Evolutionary conservation across 2,329 filamentous ascomycete species (phyloP).

Genomic region (Sporothrix mexicana): DNA sequence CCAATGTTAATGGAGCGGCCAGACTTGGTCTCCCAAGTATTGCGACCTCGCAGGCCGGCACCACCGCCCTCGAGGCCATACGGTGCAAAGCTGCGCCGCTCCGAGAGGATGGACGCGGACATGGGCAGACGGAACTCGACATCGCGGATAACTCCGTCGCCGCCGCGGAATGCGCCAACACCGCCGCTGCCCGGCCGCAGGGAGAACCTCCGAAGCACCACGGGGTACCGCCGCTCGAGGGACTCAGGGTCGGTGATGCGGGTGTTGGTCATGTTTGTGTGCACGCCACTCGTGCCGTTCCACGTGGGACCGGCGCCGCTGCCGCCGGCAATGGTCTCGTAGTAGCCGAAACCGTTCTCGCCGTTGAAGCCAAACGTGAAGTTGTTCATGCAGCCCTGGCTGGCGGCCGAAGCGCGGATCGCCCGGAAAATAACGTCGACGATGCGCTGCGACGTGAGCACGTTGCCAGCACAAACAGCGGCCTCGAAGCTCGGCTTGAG

Average conservation of each 20-base stretch:
- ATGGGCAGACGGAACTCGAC: conserved; percentile 42
- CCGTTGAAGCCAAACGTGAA: conserved; percentile 43
- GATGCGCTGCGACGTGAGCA: conserved; percentile 44
- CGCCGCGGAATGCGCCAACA: conserved; percentile 42
- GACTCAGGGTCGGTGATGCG: conserved; percentile 44
- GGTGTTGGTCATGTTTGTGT: conserved; percentile 44
- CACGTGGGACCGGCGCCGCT: conserved; percentile 43
- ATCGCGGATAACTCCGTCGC: conserved; percentile 45
- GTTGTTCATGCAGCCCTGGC: conserved; percentile 45
- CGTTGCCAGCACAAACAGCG: conserved; percentile 51
- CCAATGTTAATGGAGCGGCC: too few species aligned
- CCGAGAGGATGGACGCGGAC: neutral
- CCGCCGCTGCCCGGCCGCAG: conserved; percentile 44
- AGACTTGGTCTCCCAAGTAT: neutral
- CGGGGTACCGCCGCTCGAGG: conserved; percentile 45
- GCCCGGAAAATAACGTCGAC: conserved; percentile 45
- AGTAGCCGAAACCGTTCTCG: conserved; percentile 40
- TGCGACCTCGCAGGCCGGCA: neutral
- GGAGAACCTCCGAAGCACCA: conserved; percentile 43
- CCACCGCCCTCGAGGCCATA: conserved; percentile 15
- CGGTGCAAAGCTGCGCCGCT: neutral
- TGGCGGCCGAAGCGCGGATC: conserved; percentile 41
- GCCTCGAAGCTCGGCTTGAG: conserved; percentile 43
- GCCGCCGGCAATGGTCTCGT: conserved; percentile 45
- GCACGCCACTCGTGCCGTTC: conserved; percentile 42